A percentile compares a stretch with the other conserved stretches of the same genome.
Conservation (phyloP, 2,329 filamentous ascomycete genomes). For the Arthroderma sp. region DNA sequence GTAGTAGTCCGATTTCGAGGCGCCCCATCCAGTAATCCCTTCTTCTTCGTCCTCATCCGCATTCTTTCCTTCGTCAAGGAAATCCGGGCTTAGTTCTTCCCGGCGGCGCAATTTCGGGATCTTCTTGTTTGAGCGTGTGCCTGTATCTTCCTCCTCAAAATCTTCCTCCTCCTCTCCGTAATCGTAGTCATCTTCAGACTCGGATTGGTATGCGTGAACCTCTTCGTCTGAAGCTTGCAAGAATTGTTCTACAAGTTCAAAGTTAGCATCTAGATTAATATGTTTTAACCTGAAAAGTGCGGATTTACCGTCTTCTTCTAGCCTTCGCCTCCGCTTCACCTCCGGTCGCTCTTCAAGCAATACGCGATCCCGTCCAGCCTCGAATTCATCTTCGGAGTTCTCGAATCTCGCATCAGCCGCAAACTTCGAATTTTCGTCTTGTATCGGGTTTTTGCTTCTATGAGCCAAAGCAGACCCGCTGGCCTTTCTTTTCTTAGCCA, state of each 20-base stretch:
- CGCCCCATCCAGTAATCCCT: slow-evolving; percentile 66
- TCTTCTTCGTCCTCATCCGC: slow-evolving; percentile 46
- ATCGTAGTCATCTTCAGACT: slow-evolving; percentile 29
- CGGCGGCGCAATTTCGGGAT: slow-evolving; percentile 15
- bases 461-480: slow-evolving; percentile 41
- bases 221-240: slow-evolving; percentile 52
- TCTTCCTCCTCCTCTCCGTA: slow-evolving; percentile 24
- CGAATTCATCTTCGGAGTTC: slow-evolving; percentile 89
- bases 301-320: slow-evolving; percentile 50
- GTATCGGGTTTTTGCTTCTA: slow-evolving; percentile 22
- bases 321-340: slow-evolving; percentile 62
- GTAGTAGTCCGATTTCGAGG: slow-evolving; percentile 83
- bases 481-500: slow-evolving; percentile 58
- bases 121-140: slow-evolving; percentile 14
- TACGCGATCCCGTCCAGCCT: slow-evolving; percentile 73
- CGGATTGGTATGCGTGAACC: slow-evolving; percentile 41
- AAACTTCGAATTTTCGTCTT: slow-evolving; percentile 26
- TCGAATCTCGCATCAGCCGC: slow-evolving; percentile 60
- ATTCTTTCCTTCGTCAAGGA: slow-evolving; percentile 33
- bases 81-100: slow-evolving; percentile 16
- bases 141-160: slow-evolving; percentile 23
- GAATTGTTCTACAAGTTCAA: slow-evolving; percentile 38
- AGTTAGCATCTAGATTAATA: slow-evolving; percentile 14
- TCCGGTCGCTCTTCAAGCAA: slow-evolving; percentile 69
- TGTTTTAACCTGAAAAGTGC: too few species aligned